These are phyloP conservation scores for Alternaria burnsii DNA, from an alignment of 2,329 filamentous ascomycete genomes.

Conservation along the genomic window DNA sequence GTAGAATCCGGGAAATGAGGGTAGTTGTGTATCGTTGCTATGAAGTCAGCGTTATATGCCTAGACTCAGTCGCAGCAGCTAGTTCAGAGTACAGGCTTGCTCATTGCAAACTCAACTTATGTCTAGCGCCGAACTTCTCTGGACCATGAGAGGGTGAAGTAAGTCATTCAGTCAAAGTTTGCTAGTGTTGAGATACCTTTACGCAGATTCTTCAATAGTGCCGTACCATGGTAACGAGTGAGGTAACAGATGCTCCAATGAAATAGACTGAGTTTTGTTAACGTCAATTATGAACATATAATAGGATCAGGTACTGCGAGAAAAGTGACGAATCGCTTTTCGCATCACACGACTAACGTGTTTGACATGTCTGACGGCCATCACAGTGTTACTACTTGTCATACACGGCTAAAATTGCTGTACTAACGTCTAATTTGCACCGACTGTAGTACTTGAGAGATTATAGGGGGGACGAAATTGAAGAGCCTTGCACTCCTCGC, in stretches of 20 bases:
- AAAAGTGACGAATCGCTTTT: neutral
- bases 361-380: slow-evolving; percentile 11
- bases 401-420: slow-evolving; percentile 7
- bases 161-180: neutral
- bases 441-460: neutral
- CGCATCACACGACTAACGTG: slow-evolving; percentile 16
- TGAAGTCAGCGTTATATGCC: neutral
- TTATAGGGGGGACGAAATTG: too few relatives aligned
- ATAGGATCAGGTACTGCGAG: neutral
- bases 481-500: too few relatives aligned
- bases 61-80: neutral
- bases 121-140: neutral
- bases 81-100: neutral
- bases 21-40: slow-evolving; percentile 3
- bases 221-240: neutral
- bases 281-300: neutral
- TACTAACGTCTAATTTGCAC: neutral
- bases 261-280: neutral
- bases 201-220: neutral
- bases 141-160: neutral
- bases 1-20: neutral
- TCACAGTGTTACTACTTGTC: slow-evolving; percentile 4
- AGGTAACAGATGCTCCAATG: neutral
- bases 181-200: neutral
- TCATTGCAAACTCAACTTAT: neutral